Conservation (phyloP, 306 rosid species). For the Begonia masoniana region DNA sequence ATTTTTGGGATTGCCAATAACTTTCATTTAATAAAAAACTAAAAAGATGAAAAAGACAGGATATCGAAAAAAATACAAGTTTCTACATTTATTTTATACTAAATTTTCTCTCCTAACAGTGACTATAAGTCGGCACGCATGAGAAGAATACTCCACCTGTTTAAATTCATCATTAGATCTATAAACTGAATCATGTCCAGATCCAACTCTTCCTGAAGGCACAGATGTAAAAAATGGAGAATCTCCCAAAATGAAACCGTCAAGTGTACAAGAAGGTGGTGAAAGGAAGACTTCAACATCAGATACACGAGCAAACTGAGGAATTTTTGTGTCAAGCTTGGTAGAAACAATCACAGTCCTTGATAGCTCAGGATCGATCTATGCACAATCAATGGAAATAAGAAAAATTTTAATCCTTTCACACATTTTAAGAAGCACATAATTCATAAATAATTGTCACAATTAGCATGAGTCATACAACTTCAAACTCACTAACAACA, state of each 20-base stretch:
- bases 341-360: slow-evolving; percentile 91
- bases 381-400: slow-evolving; percentile 9
- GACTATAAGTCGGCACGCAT: too few relatives aligned
- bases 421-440: slow-evolving; percentile 3
- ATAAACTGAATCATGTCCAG: slow-evolving; percentile 52
- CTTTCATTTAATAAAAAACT: too few relatives aligned
- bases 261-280: slow-evolving; percentile 75
- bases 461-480: background rate
- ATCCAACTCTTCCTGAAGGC: slow-evolving; percentile 95
- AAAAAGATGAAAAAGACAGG: too few relatives aligned
- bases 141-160: slow-evolving; percentile 32
- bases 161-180: slow-evolving; percentile 80
- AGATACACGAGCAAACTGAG: slow-evolving; percentile 85
- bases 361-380: slow-evolving; percentile 90
- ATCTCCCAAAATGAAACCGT: slow-evolving; percentile 77
- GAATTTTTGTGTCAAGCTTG: slow-evolving; percentile 89
- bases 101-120: too few relatives aligned
- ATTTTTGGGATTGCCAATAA: too few relatives aligned
- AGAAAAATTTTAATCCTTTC: slow-evolving; percentile 1
- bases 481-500: background rate
- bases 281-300: slow-evolving; percentile 94
- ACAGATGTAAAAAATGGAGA: slow-evolving; percentile 96
- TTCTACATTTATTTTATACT: too few relatives aligned
- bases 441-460: background rate
- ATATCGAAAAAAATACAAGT: too few relatives aligned